phyloP scores from a whole-genome alignment of 2,329 filamentous ascomycete genomes.

The Hymenoscyphus infarciens region DNA sequence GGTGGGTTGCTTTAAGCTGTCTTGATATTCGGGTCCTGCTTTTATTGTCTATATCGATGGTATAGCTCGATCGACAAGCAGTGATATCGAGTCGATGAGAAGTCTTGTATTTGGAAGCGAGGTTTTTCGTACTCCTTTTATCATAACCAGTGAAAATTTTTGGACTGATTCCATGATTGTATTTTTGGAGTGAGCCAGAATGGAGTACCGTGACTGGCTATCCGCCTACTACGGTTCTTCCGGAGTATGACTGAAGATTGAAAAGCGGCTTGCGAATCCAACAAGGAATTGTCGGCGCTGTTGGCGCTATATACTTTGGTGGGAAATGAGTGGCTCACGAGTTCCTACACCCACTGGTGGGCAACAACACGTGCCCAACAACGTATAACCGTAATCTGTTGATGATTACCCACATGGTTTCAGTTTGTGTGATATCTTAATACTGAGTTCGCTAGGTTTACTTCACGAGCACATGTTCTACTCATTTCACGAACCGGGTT shows the following conservation, averaged over 20 bases:
- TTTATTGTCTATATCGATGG: background rate
- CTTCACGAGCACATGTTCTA: no score
- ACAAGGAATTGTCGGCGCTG: background rate
- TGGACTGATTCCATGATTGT: background rate
- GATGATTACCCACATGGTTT: no score
- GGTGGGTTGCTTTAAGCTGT: background rate
- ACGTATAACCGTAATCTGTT: no score
- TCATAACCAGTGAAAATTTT: background rate
- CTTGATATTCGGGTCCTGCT: background rate
- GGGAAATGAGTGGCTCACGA: no score
- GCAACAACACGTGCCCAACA: no score
- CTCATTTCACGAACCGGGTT: no score
- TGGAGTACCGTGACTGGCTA: background rate
- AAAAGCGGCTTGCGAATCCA: background rate
- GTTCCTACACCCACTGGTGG: no score
- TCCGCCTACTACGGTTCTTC: background rate
- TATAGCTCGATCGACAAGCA: background rate
- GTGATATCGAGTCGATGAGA: background rate
- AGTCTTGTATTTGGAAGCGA: background rate
- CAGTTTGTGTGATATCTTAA: no score
- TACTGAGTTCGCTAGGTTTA: no score
- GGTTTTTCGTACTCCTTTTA: background rate
- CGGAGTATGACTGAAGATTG: background rate
- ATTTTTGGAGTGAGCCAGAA: background rate
- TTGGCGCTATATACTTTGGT: no score